phyloP scores from a whole-genome alignment of 2,329 filamentous ascomycete species.

The Paecilomyces variotii region DNA sequence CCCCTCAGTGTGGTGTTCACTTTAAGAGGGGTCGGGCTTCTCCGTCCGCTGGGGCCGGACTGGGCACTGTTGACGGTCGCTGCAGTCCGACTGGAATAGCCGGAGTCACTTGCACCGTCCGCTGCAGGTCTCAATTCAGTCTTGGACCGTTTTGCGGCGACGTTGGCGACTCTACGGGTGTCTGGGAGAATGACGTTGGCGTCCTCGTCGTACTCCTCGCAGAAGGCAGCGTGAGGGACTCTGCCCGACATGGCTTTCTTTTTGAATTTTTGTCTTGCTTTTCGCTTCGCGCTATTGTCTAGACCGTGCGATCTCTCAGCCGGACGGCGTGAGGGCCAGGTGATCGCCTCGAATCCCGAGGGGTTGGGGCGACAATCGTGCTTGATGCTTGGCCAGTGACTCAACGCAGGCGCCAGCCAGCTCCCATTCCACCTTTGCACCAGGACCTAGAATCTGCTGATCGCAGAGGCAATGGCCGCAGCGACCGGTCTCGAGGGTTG shows the following conservation, averaged over 20 bases:
- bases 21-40: conserved; percentile 29
- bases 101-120: conserved; percentile 52
- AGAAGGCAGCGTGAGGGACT: conserved; percentile 34
- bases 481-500: conserved; percentile 3
- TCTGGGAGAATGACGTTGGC: conserved; percentile 35
- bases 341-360: neutral
- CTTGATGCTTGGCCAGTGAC: neutral
- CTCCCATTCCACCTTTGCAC: conserved; percentile 4
- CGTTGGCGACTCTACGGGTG: conserved; percentile 44
- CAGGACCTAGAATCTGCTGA: conserved; percentile 8
- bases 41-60: conserved; percentile 40
- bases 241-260: conserved; percentile 27
- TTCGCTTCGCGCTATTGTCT: conserved; percentile 3
- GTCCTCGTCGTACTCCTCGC: conserved; percentile 44
- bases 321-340: neutral
- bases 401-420: neutral
- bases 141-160: conserved; percentile 42
- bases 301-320: conserved; percentile 2
- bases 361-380: neutral
- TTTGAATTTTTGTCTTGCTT: conserved; percentile 1
- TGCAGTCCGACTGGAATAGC: conserved; percentile 53
- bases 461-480: conserved; percentile 3
- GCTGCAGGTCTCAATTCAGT: conserved; percentile 31
- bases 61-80: conserved; percentile 46
- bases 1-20: conserved; percentile 26